Conservation (phyloP, 345 rosid species). For the Pugionium cornutum region DNA sequence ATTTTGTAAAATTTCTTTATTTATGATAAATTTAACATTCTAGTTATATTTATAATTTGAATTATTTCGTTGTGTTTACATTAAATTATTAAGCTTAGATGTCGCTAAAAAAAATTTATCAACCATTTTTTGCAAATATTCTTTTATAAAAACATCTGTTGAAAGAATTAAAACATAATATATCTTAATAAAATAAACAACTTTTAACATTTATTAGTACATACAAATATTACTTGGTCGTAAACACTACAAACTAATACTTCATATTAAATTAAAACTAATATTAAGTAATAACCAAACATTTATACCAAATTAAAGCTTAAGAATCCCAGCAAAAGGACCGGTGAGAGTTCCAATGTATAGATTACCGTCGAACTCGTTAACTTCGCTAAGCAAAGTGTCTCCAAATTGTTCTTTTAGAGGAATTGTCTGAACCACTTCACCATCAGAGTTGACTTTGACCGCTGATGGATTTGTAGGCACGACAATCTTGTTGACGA, state of each 20-base stretch:
- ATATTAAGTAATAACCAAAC: not conserved
- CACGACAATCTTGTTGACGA: constrained; percentile 33
- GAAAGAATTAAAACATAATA: too few relatives aligned
- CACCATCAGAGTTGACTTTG: constrained; percentile 36
- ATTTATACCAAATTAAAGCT: constrained; percentile 26
- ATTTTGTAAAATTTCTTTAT: too few relatives aligned
- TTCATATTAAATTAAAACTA: too few relatives aligned
- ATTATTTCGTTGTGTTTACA: too few relatives aligned
- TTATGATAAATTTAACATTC: too few relatives aligned
- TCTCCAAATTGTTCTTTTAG: constrained; percentile 37
- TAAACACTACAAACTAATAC: constrained; percentile 8
- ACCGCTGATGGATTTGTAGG: constrained; percentile 40
- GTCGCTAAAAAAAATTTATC: too few relatives aligned
- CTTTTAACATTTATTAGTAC: not conserved
- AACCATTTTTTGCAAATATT: too few relatives aligned
- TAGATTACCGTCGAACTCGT: constrained; percentile 31
- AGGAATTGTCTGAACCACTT: constrained; percentile 36
- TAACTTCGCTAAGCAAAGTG: constrained; percentile 39
- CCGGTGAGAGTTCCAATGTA: constrained; percentile 38
- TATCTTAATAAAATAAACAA: too few relatives aligned
- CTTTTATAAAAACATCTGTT: too few relatives aligned
- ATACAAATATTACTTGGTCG: not conserved
- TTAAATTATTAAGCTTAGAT: too few relatives aligned
- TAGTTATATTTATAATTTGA: too few relatives aligned
- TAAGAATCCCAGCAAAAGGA: constrained; percentile 40